Evolutionary conservation across 2,329 filamentous ascomycete genomes (phyloP).

Genomic region (Didymella pomorum): DNA sequence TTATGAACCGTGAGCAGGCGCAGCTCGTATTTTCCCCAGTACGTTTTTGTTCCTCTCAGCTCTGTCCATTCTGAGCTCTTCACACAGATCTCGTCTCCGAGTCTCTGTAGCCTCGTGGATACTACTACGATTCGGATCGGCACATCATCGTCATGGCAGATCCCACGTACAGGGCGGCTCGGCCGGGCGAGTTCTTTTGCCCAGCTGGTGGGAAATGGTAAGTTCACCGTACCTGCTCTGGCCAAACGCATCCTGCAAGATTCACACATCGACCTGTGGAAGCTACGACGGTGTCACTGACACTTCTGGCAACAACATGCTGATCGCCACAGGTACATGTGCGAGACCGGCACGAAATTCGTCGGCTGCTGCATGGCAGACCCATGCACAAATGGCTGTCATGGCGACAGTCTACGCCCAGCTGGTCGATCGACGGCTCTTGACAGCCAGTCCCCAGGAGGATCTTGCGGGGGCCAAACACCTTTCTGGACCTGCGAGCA

Average conservation of each 20-base stretch:
- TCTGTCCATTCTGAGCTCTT: neutral
- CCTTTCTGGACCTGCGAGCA: conserved; percentile 49
- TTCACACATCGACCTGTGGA: neutral
- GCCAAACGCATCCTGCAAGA: neutral
- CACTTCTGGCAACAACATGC: neutral
- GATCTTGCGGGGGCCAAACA: conserved; percentile 34
- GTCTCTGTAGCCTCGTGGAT: neutral
- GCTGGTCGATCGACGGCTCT: conserved; percentile 40
- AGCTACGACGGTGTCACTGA: neutral
- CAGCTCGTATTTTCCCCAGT: neutral
- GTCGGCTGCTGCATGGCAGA: conserved; percentile 50
- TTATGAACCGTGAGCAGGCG: conserved; percentile 2
- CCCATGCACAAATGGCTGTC: conserved; percentile 47
- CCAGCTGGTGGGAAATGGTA: conserved; percentile 25
- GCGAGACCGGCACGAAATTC: conserved; percentile 37
- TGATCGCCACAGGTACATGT: conserved; percentile 17
- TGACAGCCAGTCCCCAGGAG: conserved; percentile 39
- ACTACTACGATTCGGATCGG: neutral
- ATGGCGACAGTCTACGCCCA: conserved; percentile 36
- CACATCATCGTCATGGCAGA: conserved; percentile 10
- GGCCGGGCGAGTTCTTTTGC: conserved; percentile 27
- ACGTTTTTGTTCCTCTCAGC: neutral
- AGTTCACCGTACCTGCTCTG: neutral
- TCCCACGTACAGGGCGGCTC: conserved; percentile 17
- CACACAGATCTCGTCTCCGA: neutral